Percentiles rank a stretch among this genome's conserved stretches.
These are phyloP conservation scores for Penicillium diatomitis DNA, from an alignment of 495 filamentous ascomycete species.

Conservation along the genomic window DNA sequence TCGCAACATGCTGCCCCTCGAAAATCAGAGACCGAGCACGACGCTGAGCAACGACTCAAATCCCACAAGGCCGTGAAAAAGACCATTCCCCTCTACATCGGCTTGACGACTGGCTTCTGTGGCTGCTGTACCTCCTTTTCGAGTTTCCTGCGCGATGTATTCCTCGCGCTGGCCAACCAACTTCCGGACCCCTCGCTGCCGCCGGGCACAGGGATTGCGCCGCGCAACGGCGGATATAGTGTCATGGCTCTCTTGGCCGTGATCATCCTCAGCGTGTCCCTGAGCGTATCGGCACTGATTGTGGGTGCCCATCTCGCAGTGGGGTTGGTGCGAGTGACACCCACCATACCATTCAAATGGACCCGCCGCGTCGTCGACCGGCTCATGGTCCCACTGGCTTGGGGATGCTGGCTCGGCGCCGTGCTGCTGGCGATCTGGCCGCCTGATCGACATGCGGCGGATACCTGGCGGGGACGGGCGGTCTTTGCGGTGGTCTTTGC, in stretches of 20 bases:
- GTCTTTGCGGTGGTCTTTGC: slow-evolving; percentile 79
- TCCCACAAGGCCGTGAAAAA: slow-evolving; percentile 52
- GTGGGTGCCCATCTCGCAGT: slow-evolving; percentile 64
- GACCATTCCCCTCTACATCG: slow-evolving; percentile 82
- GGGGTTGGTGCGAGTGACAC: slow-evolving; percentile 37
- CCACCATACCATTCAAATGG: slow-evolving; percentile 48
- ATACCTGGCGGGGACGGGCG: slow-evolving; percentile 61
- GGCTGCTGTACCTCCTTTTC: slow-evolving; percentile 91
- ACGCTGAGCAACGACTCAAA: slow-evolving; percentile 20
- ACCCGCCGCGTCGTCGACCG: slow-evolving; percentile 55
- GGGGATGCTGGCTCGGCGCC: slow-evolving; percentile 70
- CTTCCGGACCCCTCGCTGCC: slow-evolving; percentile 41
- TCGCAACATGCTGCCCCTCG: not conserved
- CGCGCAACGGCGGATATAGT: slow-evolving; percentile 68
- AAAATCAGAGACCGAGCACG: not conserved
- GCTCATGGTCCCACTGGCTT: slow-evolving; percentile 51
- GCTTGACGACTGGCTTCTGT: slow-evolving; percentile 88
- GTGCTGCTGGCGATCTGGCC: slow-evolving; percentile 67
- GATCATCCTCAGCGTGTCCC: slow-evolving; percentile 54
- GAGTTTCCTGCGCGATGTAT: slow-evolving; percentile 75
- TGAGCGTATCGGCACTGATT: slow-evolving; percentile 46
- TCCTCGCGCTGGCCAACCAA: slow-evolving; percentile 75
- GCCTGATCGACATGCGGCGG: slow-evolving; percentile 43
- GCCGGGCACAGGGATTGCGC: slow-evolving; percentile 7
- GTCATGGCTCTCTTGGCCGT: slow-evolving; percentile 72